phyloP scores from a whole-genome alignment of 768 basidiomycete genomes.

The Phylloporus arenicola region DNA sequence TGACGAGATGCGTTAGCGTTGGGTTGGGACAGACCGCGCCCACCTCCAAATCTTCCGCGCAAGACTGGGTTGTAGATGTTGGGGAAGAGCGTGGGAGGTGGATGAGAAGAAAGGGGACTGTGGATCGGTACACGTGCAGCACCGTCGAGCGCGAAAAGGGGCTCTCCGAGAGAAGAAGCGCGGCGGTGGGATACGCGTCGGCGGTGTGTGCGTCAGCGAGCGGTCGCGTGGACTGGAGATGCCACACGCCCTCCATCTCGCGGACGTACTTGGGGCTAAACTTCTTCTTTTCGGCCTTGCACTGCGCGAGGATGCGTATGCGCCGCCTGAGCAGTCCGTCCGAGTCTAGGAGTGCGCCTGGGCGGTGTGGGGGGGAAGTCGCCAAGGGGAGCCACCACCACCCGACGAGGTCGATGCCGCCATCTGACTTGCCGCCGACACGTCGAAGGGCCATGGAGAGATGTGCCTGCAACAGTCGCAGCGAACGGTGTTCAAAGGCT shows the following conservation, averaged over 20 bases:
- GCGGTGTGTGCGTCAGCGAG: background rate
- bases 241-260: constrained; percentile 87
- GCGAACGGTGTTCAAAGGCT: constrained; percentile 69
- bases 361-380: background rate
- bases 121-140: constrained; percentile 65
- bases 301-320: constrained; percentile 78
- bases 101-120: constrained; percentile 73
- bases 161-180: constrained; percentile 75
- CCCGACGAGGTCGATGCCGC: constrained; percentile 82
- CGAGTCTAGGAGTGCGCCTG: constrained; percentile 12
- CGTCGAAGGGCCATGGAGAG: constrained; percentile 77
- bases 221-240: constrained; percentile 24
- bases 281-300: constrained; percentile 87
- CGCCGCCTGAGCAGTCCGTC: constrained; percentile 37
- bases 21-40: constrained; percentile 22
- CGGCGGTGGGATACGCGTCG: constrained; percentile 38
- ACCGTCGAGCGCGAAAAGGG: constrained; percentile 69
- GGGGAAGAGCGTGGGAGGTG: constrained; percentile 49
- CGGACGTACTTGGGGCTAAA: constrained; percentile 74
- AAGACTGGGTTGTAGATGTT: background rate
- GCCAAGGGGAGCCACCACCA: constrained; percentile 84
- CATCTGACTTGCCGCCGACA: constrained; percentile 85
- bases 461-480: constrained; percentile 51
- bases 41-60: background rate
- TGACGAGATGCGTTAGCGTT: constrained; percentile 13